Evolutionary conservation across 768 basidiomycete genomes (phyloP).

Genomic region (Tephrocybe sp.): DNA sequence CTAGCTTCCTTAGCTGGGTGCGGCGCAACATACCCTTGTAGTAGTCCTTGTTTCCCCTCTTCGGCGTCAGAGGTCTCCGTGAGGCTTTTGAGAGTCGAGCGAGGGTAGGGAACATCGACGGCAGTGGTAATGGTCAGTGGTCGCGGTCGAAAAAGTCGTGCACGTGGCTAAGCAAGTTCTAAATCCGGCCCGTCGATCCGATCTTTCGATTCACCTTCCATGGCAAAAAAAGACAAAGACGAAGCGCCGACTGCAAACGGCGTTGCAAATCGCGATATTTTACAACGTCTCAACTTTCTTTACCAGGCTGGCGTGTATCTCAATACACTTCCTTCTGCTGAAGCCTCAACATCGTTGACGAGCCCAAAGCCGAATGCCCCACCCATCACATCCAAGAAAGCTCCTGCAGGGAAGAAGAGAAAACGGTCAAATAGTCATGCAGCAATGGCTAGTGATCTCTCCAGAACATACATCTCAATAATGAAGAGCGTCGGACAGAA

Average conservation of each 20-base stretch:
- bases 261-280: conserved; percentile 68
- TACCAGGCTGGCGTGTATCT: conserved; percentile 79
- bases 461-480: conserved; percentile 59
- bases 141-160: conserved; percentile 8
- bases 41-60: conserved; percentile 92
- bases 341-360: not conserved
- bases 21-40: conserved; percentile 86
- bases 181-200: not conserved
- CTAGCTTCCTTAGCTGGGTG: no score
- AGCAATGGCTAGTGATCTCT: conserved; percentile 47
- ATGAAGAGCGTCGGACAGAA: conserved; percentile 77
- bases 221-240: conserved; percentile 72
- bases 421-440: conserved; percentile 8
- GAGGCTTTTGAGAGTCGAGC: conserved; percentile 82
- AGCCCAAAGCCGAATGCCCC: not conserved
- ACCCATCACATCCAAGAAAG: conserved; percentile 11
- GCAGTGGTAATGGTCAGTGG: not conserved
- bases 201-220: conserved; percentile 22
- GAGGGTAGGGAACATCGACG: conserved; percentile 66
- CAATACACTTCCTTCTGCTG: conserved; percentile 16
- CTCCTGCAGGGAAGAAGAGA: conserved; percentile 14
- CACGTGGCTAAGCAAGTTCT: not conserved
- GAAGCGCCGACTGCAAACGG: conserved; percentile 56
- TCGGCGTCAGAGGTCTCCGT: conserved; percentile 77
- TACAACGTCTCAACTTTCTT: conserved; percentile 83